phyloP scores from a whole-genome alignment of 2,329 filamentous ascomycete genomes.

The Fusarium anthophilum region DNA sequence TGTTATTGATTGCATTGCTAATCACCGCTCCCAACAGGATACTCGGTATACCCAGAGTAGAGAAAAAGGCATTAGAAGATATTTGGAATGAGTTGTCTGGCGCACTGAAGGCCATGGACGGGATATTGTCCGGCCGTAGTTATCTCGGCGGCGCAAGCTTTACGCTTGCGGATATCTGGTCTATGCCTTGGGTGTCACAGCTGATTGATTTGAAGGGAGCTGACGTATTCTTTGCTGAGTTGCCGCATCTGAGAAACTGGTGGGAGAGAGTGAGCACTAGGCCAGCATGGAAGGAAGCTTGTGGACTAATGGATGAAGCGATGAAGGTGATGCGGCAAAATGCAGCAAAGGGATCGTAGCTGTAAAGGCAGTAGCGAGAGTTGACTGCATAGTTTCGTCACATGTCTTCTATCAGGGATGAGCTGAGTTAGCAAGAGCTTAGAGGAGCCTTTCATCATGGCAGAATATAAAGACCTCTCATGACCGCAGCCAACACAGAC shows the following conservation, averaged over 20 bases:
- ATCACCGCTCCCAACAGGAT: rapidly evolving
- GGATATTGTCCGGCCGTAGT: not conserved
- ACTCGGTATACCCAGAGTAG: not conserved
- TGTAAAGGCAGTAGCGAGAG: rapidly evolving
- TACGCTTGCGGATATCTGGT: rapidly evolving
- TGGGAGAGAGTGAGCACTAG: not conserved
- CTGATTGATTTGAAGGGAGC: not conserved
- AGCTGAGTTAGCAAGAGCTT: not conserved
- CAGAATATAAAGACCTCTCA: not conserved
- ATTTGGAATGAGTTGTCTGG: rapidly evolving
- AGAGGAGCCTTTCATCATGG: not conserved
- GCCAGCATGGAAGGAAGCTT: not conserved
- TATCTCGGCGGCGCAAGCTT: not conserved
- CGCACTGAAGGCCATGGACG: not conserved
- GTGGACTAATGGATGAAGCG: not conserved
- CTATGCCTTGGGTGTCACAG: not conserved
- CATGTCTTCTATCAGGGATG: not conserved
- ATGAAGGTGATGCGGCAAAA: not conserved
- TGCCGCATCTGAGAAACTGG: not conserved
- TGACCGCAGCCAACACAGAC: not conserved
- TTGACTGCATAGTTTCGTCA: not conserved
- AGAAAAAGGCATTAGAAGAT: rapidly evolving
- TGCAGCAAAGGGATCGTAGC: not conserved
- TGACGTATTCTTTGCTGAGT: not conserved
- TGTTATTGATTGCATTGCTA: rapidly evolving